Base-by-base conservation (phyloP, 2,329 filamentous ascomycete species). In the Xylaria sp. region DNA sequence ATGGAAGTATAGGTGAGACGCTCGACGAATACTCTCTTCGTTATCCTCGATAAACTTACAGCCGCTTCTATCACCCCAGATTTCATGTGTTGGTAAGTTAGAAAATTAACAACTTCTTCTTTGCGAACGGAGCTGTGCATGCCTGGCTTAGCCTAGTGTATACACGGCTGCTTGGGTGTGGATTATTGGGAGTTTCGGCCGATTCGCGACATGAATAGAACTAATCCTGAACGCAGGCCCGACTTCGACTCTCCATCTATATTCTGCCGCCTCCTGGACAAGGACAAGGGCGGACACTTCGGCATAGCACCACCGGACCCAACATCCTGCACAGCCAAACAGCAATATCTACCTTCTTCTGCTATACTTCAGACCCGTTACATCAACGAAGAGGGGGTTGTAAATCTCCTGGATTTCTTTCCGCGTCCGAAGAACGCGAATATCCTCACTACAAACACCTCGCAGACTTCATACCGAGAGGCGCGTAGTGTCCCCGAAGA, bases 311-410 rank as follows among this genome's bases (percentile, higher is more conserved):
- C 88, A 25, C 84, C 85, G 2, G 72, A 81, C 1, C 78, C 83
- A 10, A 77, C 86, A 29, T 81, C 81, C 6, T 89, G 85, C 74
- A 92, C 91, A 2, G 93, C 89, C 42, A 94, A 94, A 78, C 92
- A 94, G 80, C 89, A 92, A 76, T 94, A 94, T 74, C 84, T 93
- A 1, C 91, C 91, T 0, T 91, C 89, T 10, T 91, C 90, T 57
- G 93, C 92, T 74, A 90, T 94, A 68, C 82, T 94, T 2, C 90
- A 93, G 78, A 94, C 92, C 1, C 85, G 91, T n/a, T 93, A 91
- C 78, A 91, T 93, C 71, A 87, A 91, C 71, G 92, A 94, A 73
- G 87, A 91, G 65, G 92, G 92, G 0, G 92, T 93, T 0, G 87
- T 92, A 12, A 91, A 92, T 64, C 78, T 94, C 35, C 83, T 92